A percentile compares a stretch with the other conserved stretches of the same genome.
Evolutionary conservation across 2,329 filamentous ascomycete genomes (phyloP).

Genomic region (Colletotrichum costaricense): DNA sequence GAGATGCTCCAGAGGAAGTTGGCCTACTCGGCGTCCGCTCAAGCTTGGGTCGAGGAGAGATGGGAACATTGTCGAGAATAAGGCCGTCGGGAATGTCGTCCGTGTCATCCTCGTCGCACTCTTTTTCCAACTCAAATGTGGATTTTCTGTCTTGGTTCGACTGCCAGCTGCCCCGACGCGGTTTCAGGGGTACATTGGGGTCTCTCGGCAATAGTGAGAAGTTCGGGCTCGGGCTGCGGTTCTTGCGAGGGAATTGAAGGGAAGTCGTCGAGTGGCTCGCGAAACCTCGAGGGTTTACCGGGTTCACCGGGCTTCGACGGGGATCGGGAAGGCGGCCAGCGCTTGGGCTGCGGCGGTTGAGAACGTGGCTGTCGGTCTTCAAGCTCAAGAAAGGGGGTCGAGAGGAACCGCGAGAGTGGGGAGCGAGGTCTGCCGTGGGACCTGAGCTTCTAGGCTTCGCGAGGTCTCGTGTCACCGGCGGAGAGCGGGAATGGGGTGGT

Average conservation of each 20-base stretch:
- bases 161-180: constrained; percentile 78
- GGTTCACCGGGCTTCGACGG: constrained; percentile 25
- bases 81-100: constrained; percentile 84
- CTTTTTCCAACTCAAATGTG: constrained; percentile 76
- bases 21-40: constrained; percentile 67
- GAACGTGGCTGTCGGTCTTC: constrained; percentile 52
- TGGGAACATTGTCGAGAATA: constrained; percentile 83
- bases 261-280: constrained; percentile 53
- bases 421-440: constrained; percentile 8
- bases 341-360: constrained; percentile 65
- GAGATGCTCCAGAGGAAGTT: constrained; percentile 58
- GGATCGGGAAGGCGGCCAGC: constrained; percentile 49
- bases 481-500: constrained; percentile 33
- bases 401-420: constrained; percentile 37
- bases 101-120: constrained; percentile 81
- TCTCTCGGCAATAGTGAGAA: constrained; percentile 58
- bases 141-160: constrained; percentile 74
- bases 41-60: constrained; percentile 75
- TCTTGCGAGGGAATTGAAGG: constrained; percentile 50
- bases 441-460: constrained; percentile 37
- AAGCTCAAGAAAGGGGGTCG: constrained; percentile 59
- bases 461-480: constrained; percentile 44
- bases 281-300: constrained; percentile 41
- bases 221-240: constrained; percentile 64
- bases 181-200: constrained; percentile 50